These are phyloP conservation scores for Flaveria brownii DNA, from an alignment of 129 eudicot genomes.

Conservation along the genomic window DNA sequence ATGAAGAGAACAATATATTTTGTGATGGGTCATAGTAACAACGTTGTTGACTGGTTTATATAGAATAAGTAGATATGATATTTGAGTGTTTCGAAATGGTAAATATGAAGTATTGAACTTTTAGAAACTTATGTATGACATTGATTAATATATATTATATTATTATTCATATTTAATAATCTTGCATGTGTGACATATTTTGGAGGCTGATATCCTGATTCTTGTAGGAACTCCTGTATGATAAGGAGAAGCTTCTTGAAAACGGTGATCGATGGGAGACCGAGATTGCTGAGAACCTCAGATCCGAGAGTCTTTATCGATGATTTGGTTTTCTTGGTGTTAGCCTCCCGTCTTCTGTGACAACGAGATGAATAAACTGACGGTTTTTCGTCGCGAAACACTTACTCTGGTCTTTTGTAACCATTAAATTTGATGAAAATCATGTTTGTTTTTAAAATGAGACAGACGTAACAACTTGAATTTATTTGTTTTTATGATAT, in stretches of 20 bases:
- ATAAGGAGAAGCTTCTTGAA: slow-evolving; percentile 98
- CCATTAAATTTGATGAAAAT: slow-evolving; percentile 5
- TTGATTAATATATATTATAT: too few relatives aligned
- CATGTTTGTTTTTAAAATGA: background rate
- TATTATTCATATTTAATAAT: slow-evolving; percentile 42
- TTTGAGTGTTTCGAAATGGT: too few relatives aligned
- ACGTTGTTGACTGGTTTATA: too few relatives aligned
- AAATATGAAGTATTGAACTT: too few relatives aligned
- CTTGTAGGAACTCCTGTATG: slow-evolving; percentile 88
- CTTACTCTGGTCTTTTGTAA: background rate
- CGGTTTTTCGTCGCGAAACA: slow-evolving; percentile 10
- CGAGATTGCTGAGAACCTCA: slow-evolving; percentile 96
- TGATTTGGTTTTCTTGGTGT: slow-evolving; percentile 33
- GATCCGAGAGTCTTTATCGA: slow-evolving; percentile 92
- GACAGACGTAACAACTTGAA: background rate
- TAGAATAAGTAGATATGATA: too few relatives aligned
- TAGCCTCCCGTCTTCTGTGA: slow-evolving; percentile 5
- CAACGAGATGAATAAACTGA: slow-evolving; percentile 21
- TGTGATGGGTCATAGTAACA: too few relatives aligned
- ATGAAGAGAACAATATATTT: too few relatives aligned
- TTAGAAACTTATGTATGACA: too few relatives aligned
- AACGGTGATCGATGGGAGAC: slow-evolving; percentile 99
- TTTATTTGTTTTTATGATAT: background rate
- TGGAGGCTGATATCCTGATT: slow-evolving; percentile 49
- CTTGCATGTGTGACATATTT: slow-evolving; percentile 64